Evolutionary conservation across 2,329 filamentous ascomycete genomes (phyloP).

Genomic region (Xylariaceae sp.): DNA sequence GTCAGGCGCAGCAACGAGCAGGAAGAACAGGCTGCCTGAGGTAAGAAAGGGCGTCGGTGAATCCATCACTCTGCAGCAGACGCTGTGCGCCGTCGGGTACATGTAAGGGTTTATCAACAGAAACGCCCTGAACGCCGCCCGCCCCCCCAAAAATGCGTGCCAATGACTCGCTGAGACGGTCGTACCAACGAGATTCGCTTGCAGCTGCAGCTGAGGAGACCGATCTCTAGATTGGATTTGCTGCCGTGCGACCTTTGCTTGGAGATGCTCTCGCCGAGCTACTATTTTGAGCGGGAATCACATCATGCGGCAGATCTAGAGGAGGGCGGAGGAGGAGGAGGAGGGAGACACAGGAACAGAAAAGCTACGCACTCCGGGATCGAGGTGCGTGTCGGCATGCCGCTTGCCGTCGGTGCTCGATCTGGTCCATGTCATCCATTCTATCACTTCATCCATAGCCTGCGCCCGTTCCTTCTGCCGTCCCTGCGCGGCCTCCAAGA

Average conservation of each 20-base stretch:
- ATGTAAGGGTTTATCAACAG: slow-evolving; percentile 4
- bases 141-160: background rate
- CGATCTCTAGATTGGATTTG: slow-evolving; percentile 11
- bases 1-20: too few species aligned
- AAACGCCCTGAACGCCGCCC: background rate
- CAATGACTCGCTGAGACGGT: slow-evolving; percentile 5
- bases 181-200: slow-evolving; percentile 14
- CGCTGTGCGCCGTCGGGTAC: slow-evolving; percentile 6
- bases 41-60: background rate
- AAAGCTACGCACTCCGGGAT: background rate
- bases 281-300: too few species aligned
- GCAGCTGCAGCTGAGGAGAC: slow-evolving; percentile 10
- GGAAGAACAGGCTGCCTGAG: too few species aligned
- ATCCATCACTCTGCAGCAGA: background rate
- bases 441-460: background rate
- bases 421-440: slow-evolving; percentile 6
- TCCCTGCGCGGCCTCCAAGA: too few species aligned
- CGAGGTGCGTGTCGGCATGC: slow-evolving; percentile 8
- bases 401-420: slow-evolving; percentile 14
- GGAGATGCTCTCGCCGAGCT: slow-evolving; percentile 1
- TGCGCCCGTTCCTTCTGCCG: too few species aligned
- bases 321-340: too few species aligned
- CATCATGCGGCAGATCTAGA: background rate
- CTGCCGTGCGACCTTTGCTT: background rate
- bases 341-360: too few species aligned